Evolutionary conservation across 108 stramenopile species (phyloP), one percentile per base, ranked within the genome.

Genomic region (Seminavis robusta): DNA sequence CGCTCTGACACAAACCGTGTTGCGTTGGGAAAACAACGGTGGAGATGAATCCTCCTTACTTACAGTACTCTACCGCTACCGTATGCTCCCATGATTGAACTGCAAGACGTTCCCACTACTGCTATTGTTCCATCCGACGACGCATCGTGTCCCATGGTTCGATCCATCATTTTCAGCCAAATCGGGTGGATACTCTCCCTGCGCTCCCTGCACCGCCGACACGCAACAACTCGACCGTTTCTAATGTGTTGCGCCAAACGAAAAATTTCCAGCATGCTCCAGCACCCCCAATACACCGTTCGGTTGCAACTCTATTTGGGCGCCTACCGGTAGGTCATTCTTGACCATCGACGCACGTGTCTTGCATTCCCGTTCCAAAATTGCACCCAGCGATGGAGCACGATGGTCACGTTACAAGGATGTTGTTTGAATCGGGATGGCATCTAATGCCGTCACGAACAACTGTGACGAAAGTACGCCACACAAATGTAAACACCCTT

Each of bases 21-120:
- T 45, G 43, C 43, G 43, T 7, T 45, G 43, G 43, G 43, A 45
- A 16, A 45, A 45, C 43, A 45, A 45, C 17, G 43, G 43, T 16
- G 43, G 43, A 16, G 43, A 45, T 17, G 43, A 45, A 7, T 16
- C n/a, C 7, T 45, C 43, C n/a, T n/a, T n/a, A n/a, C n/a, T n/a
- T n/a, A n/a, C n/a, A n/a, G 7, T 45, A 7, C 43, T 45, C n/a
- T 45, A 45, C 17, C 43, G 43, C 10, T 45, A 45, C 17, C n/a
- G n/a, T n/a, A n/a, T n/a, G 10, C 43, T 45, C 43, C 43, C 10
- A 45, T 45, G 17, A 45, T 45, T 17, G 43, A 45, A 17, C n/a
- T 45, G 43, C 10, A 17, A 7, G 43, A 16, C 17, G 43, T n/a
- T n/a, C n/a, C n/a, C n/a, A n/a, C n/a, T n/a, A n/a, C n/a, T n/a